Base-by-base conservation (phyloP, 1,284 basidiomycete species). In the Coniferiporia sulphurascens region DNA sequence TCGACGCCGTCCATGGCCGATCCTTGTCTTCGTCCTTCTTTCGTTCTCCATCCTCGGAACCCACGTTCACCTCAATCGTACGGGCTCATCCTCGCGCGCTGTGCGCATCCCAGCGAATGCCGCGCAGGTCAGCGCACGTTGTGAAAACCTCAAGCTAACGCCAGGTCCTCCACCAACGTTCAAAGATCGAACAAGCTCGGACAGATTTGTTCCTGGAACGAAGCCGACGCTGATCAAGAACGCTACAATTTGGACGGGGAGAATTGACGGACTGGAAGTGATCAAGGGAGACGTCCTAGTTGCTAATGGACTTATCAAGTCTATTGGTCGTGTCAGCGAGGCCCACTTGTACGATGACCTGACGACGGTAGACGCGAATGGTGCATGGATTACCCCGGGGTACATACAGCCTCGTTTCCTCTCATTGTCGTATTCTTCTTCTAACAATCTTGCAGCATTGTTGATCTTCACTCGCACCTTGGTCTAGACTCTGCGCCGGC, bases 171-270 rank as follows among this genome's bases (percentile, higher is more conserved):
- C 83, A 13, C 66, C 72, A 0, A 67, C 73, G 32, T 89, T 89
- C 66, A 69, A 72, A 49, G 68, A 72, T 34, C 80, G 93, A 12
- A 78, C 78, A 6, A 71, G 70, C 38, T 91, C 86, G 4, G 91
- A 95, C 68, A 76, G 92, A 45, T 90, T 81, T 65, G 89, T 87
- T 55, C 71, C 72, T 5, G 86, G 85, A 2, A 87, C 87, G 0
- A 78, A 78, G 44, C 74, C 85, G 2, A 84, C 85, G 6, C 75
- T 87, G 65, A 86, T 95, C 65, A 79, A 79, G 69, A 93, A 95
- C 70, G 91, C 84, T 1, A 85, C 83, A 0, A 78, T 96, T 17
- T 91, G 92, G 80, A 93, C 89, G 0, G 91, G 91, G 19, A 80
- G 79, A 49, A 72, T 84, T 38, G 81, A 85, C 54, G 86, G 85